Evolutionary conservation across 225 moss, liverwort and hornwort species (phyloP).

Genomic region (Antitrichia curtipendula): DNA sequence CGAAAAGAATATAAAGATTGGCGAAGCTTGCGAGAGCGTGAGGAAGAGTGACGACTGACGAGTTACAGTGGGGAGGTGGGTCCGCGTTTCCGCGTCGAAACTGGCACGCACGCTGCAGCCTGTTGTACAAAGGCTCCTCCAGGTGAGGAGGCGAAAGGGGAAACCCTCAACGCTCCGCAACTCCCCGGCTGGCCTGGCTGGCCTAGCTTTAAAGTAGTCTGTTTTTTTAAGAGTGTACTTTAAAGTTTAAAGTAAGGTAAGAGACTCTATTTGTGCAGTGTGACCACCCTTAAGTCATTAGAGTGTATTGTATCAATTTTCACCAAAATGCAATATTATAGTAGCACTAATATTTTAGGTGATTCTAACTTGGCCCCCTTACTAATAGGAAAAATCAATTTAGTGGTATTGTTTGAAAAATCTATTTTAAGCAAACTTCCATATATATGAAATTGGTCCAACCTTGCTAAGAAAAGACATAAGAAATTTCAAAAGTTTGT

Average conservation of each 20-base stretch:
- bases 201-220: background rate
- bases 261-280: no score
- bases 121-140: background rate
- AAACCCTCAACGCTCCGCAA: background rate
- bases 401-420: background rate
- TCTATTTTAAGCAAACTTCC: accelerated
- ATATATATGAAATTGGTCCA: accelerated
- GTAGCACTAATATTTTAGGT: background rate
- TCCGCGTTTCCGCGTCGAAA: constrained; percentile 13
- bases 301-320: background rate
- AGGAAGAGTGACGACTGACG: background rate
- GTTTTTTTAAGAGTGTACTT: background rate
- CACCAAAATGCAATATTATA: accelerated
- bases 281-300: no score
- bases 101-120: background rate
- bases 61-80: background rate
- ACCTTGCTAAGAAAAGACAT: accelerated
- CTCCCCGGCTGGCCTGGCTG: background rate
- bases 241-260: background rate
- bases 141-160: background rate
- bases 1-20: background rate
- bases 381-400: background rate
- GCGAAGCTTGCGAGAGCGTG: background rate
- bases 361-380: accelerated
- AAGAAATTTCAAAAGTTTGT: background rate